Conservation (phyloP, 1,284 basidiomycete species). For the Fomitopsis betulina region DNA sequence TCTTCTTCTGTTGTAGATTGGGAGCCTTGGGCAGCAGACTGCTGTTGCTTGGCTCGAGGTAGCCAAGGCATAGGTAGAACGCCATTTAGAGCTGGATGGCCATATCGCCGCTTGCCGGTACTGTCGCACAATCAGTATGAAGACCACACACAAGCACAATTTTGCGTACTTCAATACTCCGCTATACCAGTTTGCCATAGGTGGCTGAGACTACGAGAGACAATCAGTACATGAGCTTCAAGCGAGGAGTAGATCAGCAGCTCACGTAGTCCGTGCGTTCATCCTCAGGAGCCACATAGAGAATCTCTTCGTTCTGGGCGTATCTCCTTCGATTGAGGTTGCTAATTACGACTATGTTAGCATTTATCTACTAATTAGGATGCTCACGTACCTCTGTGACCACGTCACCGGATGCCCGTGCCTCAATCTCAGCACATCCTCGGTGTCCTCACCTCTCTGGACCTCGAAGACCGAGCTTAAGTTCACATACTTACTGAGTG, state of each 20-base stretch:
- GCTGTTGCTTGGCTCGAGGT: slow-evolving; percentile 61
- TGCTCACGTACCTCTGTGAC: slow-evolving; percentile 67
- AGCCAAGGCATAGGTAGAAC: slow-evolving; percentile 89
- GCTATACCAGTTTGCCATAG: slow-evolving; percentile 89
- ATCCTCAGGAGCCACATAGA: slow-evolving; percentile 92
- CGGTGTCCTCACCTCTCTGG: slow-evolving; percentile 77
- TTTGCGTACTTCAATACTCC: slow-evolving; percentile 79
- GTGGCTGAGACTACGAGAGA: slow-evolving; percentile 73
- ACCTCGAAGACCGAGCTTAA: slow-evolving; percentile 87
- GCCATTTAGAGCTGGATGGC: slow-evolving; percentile 87
- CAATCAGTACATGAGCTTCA: slow-evolving; percentile 1
- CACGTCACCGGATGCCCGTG: slow-evolving; percentile 80
- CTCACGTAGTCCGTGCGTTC: slow-evolving; percentile 85
- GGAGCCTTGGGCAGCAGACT: slow-evolving; percentile 10
- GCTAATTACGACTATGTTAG: slow-evolving; percentile 34
- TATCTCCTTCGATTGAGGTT: slow-evolving; percentile 82
- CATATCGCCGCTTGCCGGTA: slow-evolving; percentile 84
- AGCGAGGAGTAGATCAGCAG: neutral
- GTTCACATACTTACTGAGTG: slow-evolving; percentile 79
- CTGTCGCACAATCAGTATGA: slow-evolving; percentile 30
- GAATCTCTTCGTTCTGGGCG: slow-evolving; percentile 88
- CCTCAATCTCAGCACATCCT: slow-evolving; percentile 67
- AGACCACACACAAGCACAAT: slow-evolving; percentile 4
- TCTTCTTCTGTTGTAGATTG: slow-evolving; percentile 25
- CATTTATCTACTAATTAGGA: neutral